Evolutionary conservation across 2,329 filamentous ascomycete species (phyloP).

Genomic region (Xylaria sp.): DNA sequence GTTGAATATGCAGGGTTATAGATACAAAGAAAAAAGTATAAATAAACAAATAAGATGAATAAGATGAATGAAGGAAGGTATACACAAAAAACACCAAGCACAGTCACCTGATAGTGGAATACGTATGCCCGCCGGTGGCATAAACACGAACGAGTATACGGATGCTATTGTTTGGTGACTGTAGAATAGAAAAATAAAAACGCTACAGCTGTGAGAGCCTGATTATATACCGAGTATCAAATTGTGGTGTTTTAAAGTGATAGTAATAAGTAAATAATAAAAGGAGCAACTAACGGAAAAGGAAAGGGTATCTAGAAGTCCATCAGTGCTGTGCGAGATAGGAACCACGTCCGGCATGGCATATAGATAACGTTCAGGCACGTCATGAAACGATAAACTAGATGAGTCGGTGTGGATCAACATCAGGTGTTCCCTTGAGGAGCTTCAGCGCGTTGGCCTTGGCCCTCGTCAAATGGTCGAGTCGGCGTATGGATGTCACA

Average conservation of each 20-base stretch:
- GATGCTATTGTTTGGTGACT: no score
- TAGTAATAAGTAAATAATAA: not conserved
- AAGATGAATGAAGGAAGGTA: not conserved
- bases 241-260: not conserved
- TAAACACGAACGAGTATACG: no score
- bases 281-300: not conserved
- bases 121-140: no score
- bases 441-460: constrained; percentile 26
- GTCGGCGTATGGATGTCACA: constrained; percentile 26
- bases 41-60: constrained; percentile 8
- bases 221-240: constrained; percentile 14
- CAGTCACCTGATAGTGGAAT: no score
- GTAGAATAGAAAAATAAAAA: no score
- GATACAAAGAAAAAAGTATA: constrained; percentile 11
- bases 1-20: constrained; percentile 13
- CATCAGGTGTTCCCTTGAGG: constrained; percentile 28
- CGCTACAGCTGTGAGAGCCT: not conserved
- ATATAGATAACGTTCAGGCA: not conserved
- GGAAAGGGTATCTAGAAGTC: constrained; percentile 23
- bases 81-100: no score
- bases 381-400: constrained; percentile 2
- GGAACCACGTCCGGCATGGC: constrained; percentile 14
- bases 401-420: constrained; percentile 21
- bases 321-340: not conserved
- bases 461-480: constrained; percentile 24